Conservation (phyloP, 2,329 filamentous ascomycete genomes). For the Chrysoporthe austroafricana region DNA sequence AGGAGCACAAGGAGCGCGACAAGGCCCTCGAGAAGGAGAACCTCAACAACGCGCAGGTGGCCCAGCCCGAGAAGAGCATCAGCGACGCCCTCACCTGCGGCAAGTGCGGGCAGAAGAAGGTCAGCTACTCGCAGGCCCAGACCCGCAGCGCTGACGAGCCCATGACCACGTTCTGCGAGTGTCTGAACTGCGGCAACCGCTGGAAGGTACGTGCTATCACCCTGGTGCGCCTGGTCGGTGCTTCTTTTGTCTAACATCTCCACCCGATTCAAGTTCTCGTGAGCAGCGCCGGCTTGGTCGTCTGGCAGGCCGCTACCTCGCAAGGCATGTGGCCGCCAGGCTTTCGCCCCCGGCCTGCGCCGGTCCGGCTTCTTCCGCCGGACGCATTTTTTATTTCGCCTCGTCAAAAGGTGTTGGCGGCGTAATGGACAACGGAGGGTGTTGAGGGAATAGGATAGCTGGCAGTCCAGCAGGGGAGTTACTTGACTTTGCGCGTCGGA, state of each 20-base stretch:
- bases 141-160: constrained; percentile 95
- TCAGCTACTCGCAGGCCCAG: constrained; percentile 95
- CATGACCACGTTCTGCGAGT: constrained; percentile 78
- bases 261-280: constrained; percentile 36
- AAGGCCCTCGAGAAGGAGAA: constrained; percentile 83
- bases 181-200: constrained; percentile 69
- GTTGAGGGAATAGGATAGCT: constrained; percentile 18
- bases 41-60: constrained; percentile 95
- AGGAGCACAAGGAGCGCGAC: constrained; percentile 77
- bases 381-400: neutral
- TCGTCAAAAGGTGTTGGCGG: constrained; percentile 24
- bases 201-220: constrained; percentile 62
- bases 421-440: constrained; percentile 23
- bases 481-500: constrained; percentile 13
- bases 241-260: constrained; percentile 19
- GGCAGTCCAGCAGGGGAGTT: constrained; percentile 23
- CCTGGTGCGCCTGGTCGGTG: constrained; percentile 24
- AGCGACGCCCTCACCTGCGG: constrained; percentile 86
- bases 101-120: constrained; percentile 91
- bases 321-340: neutral
- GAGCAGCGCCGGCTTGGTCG: neutral
- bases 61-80: constrained; percentile 88
- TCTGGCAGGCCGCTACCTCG: neutral
- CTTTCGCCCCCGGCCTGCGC: neutral
- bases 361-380: neutral